Evolutionary conservation across 768 basidiomycete genomes (phyloP).

Genomic region (Suillus bovinus): DNA sequence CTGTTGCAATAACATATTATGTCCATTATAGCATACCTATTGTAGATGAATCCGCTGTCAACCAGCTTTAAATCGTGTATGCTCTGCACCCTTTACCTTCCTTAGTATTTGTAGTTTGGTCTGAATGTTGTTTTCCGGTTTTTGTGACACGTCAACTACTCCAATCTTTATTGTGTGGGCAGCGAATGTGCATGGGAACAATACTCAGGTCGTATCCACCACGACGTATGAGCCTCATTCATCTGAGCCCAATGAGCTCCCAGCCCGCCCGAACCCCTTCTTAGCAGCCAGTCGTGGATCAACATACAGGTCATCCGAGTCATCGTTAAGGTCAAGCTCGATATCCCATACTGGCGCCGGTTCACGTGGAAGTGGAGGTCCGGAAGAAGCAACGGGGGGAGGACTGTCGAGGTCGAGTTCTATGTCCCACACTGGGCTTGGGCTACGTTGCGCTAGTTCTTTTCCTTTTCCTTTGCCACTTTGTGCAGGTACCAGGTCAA

Average conservation of each 20-base stretch:
- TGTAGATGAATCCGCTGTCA: neutral
- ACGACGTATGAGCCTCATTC: neutral
- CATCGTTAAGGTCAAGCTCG: conserved; percentile 45
- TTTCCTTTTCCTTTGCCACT: conserved; percentile 23
- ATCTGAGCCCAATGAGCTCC: conserved; percentile 1
- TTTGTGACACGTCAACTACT: neutral
- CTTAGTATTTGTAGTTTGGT: neutral
- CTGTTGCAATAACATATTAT: conserved; percentile 22
- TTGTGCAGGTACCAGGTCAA: neutral
- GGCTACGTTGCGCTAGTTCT: conserved; percentile 35
- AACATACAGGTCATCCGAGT: conserved; percentile 8
- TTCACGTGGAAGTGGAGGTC: conserved; percentile 17
- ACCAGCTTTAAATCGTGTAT: neutral
- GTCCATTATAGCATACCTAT: conserved; percentile 21
- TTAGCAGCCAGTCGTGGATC: conserved; percentile 6
- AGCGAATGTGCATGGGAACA: neutral
- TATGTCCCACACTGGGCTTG: conserved; percentile 74
- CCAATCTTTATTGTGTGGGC: no score
- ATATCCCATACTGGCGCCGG: conserved; percentile 40
- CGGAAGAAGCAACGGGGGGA: conserved; percentile 16
- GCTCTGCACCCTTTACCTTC: neutral
- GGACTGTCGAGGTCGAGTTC: conserved; percentile 52
- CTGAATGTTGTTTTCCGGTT: neutral
- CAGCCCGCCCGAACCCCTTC: conserved; percentile 2
- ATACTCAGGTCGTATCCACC: neutral